phyloP scores from a whole-genome alignment of 2,329 filamentous ascomycete species.

The Botrytis fragariae region DNA sequence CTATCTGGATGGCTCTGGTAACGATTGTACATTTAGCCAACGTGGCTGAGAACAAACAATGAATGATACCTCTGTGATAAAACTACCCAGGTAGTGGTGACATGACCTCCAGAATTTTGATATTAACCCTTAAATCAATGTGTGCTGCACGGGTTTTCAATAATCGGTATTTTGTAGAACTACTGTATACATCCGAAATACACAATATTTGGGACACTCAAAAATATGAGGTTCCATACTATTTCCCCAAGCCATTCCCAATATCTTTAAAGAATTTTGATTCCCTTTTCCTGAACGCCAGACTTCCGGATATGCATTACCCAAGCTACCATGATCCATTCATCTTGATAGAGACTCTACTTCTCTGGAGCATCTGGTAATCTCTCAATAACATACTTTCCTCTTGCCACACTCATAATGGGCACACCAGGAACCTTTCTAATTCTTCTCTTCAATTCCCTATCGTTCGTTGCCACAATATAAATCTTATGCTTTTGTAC shows the following conservation, averaged over 20 bases:
- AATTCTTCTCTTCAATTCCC: conserved; percentile 73
- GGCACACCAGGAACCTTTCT: conserved; percentile 69
- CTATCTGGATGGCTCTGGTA: too few relatives aligned
- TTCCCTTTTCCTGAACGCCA: conserved; percentile 14
- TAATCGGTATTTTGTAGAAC: neutral
- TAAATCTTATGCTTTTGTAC: conserved; percentile 73
- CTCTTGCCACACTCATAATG: conserved; percentile 75
- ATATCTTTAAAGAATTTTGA: conserved; percentile 3
- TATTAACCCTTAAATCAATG: neutral
- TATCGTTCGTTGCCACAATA: conserved; percentile 74
- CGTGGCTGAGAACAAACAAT: neutral
- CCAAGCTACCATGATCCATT: neutral
- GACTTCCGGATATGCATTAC: conserved; percentile 14
- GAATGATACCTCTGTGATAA: neutral
- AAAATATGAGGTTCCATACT: neutral
- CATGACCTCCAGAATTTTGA: neutral
- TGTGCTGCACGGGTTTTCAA: neutral
- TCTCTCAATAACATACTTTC: conserved; percentile 93
- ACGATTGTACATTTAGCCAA: too few relatives aligned
- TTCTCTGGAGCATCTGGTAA: conserved; percentile 76
- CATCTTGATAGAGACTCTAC: conserved; percentile 20
- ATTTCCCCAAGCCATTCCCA: neutral
- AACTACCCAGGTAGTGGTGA: neutral
- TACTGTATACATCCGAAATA: neutral
- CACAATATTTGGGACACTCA: neutral